Percentiles rank a stretch among this genome's conserved stretches.
phyloP scores from a whole-genome alignment of 1,284 basidiomycete species.

The Grifola frondosa region DNA sequence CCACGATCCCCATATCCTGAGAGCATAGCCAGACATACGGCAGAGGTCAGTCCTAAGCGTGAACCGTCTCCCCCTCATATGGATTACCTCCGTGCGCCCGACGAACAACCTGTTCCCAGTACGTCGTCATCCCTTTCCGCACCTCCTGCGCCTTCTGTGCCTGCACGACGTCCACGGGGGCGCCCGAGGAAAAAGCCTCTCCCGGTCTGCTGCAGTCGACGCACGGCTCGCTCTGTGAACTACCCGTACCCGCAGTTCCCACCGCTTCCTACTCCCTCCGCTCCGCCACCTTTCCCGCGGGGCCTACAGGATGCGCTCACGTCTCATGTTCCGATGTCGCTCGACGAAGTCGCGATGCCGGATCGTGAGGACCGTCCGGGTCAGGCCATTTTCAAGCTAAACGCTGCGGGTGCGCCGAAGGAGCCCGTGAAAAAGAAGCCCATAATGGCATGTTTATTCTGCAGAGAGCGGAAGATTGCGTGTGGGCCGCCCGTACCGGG shows the following conservation, averaged over 20 bases:
- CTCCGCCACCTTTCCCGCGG: neutral
- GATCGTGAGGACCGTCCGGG: slow-evolving; percentile 17
- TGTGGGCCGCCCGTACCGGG: slow-evolving; percentile 35
- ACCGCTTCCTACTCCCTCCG: neutral
- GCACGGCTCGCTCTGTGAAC: slow-evolving; percentile 12
- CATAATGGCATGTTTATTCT: slow-evolving; percentile 40
- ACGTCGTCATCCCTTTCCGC: neutral
- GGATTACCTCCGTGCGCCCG: slow-evolving; percentile 9
- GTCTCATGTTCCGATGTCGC: neutral
- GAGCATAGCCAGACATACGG: neutral
- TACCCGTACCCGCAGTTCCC: slow-evolving; percentile 19
- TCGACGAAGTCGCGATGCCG: slow-evolving; percentile 9
- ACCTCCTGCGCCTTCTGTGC: neutral
- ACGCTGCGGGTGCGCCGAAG: slow-evolving; percentile 8
- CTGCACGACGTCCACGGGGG: slow-evolving; percentile 20
- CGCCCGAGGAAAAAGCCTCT: slow-evolving; percentile 20
- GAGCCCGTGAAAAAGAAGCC: slow-evolving; percentile 34
- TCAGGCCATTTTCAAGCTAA: slow-evolving; percentile 29
- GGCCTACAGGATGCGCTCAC: neutral
- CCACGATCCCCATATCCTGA: neutral
- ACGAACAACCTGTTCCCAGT: neutral
- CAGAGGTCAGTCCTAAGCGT: neutral
- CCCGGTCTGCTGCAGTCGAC: slow-evolving; percentile 2
- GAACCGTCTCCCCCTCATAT: slow-evolving; percentile 13
- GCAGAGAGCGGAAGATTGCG: slow-evolving; percentile 40